These are phyloP conservation scores for Firmiana major DNA, from an alignment of 345 rosid species.

Conservation along the genomic window DNA sequence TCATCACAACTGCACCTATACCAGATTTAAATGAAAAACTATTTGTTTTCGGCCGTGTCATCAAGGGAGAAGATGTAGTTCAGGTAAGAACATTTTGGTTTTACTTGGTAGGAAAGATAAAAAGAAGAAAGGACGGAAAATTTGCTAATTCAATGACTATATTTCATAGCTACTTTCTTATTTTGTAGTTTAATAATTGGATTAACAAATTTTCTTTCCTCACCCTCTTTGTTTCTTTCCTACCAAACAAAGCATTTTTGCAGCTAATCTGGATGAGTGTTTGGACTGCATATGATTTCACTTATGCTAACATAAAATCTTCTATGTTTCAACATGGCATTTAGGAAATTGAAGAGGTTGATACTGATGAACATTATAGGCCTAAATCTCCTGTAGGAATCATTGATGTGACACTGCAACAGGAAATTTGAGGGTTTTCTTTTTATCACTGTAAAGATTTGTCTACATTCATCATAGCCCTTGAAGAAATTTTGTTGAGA, in stretches of 20 bases:
- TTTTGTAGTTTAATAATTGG: too few relatives aligned
- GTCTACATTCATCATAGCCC: background rate
- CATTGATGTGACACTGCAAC: slow-evolving; percentile 46
- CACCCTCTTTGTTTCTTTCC: too few relatives aligned
- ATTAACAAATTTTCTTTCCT: too few relatives aligned
- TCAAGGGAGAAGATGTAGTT: slow-evolving; percentile 56
- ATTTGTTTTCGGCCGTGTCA: slow-evolving; percentile 52
- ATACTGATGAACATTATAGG: slow-evolving; percentile 76
- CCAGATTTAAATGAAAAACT: slow-evolving; percentile 54
- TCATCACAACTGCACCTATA: slow-evolving; percentile 56
- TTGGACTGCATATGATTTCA: background rate
- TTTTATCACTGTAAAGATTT: background rate
- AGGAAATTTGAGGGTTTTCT: slow-evolving; percentile 35
- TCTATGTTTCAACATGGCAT: background rate
- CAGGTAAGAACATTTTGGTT: slow-evolving; percentile 25
- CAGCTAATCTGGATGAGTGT: background rate
- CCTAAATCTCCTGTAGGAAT: slow-evolving; percentile 71
- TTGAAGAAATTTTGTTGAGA: background rate
- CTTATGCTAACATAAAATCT: background rate
- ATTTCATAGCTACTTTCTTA: too few relatives aligned
- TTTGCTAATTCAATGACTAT: too few relatives aligned
- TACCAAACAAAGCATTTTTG: too few relatives aligned
- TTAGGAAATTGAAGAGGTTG: slow-evolving; percentile 93
- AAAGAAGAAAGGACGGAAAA: too few relatives aligned
- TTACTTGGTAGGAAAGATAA: too few relatives aligned